phyloP scores from a whole-genome alignment of 2,329 filamentous ascomycete genomes.

The Eurotiales sp. region DNA sequence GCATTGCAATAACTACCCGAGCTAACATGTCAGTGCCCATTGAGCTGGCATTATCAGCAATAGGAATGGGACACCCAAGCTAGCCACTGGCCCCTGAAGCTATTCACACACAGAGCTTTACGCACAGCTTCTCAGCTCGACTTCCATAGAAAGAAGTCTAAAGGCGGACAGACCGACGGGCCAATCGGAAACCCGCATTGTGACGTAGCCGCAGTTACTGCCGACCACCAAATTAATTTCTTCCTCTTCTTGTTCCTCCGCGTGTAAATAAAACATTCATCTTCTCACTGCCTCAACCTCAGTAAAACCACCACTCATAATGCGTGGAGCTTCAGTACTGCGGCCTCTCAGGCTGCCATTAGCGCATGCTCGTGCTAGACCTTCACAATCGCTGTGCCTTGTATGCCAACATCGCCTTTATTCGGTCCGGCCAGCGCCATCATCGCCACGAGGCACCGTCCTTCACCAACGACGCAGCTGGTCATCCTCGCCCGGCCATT shows the following conservation, averaged over 20 bases:
- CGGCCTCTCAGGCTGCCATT: constrained; percentile 5
- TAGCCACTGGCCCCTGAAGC: no score
- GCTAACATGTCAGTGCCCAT: no score
- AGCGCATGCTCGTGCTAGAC: neutral
- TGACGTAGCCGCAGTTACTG: constrained; percentile 1
- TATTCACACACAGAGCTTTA: no score
- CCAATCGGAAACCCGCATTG: constrained; percentile 3
- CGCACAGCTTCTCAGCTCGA: no score
- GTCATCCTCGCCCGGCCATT: neutral
- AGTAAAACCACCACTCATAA: no score
- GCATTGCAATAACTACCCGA: no score
- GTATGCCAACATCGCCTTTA: constrained; percentile 4
- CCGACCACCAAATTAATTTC: neutral
- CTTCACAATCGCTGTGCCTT: constrained; percentile 4
- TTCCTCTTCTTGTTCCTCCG: neutral
- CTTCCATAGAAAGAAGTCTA: no score
- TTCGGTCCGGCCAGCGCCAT: neutral
- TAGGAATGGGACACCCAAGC: no score
- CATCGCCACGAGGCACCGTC: neutral
- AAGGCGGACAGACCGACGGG: no score
- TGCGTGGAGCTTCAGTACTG: constrained; percentile 4
- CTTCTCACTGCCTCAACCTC: no score
- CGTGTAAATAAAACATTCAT: no score
- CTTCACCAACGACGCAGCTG: constrained; percentile 7
- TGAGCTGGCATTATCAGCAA: no score